These are phyloP conservation scores for Gossypium stocksii DNA, from an alignment of 345 rosid genomes.

Conservation along the genomic window DNA sequence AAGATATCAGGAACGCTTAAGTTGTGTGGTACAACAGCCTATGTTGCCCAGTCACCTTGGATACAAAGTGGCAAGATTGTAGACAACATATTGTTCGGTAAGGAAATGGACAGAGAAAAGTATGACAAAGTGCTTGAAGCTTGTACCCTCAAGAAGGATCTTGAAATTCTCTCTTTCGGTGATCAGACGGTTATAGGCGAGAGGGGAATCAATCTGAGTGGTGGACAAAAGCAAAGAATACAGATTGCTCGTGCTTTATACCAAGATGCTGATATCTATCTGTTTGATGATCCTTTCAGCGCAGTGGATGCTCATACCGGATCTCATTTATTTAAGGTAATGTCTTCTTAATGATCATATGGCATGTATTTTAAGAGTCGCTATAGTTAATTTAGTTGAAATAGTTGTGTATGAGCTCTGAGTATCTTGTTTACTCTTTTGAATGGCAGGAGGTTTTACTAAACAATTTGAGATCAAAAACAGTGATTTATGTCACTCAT, in stretches of 20 bases:
- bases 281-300: conserved; percentile 44
- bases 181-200: conserved; percentile 47
- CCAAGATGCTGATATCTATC: conserved; percentile 40
- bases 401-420: background rate
- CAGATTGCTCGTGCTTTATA: conserved; percentile 43
- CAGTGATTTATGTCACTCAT: conserved; percentile 62
- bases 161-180: conserved; percentile 39
- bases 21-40: conserved; percentile 57
- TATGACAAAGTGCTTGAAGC: conserved; percentile 52
- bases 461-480: conserved; percentile 42
- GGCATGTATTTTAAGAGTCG: background rate
- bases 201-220: conserved; percentile 45
- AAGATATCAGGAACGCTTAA: conserved; percentile 44
- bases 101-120: conserved; percentile 37
- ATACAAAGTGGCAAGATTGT: conserved; percentile 68
- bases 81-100: conserved; percentile 59
- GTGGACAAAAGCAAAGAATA: conserved; percentile 42
- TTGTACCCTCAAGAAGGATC: conserved; percentile 57
- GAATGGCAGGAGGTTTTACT: conserved; percentile 51
- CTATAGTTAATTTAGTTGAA: background rate
- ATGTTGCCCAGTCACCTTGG: conserved; percentile 77
- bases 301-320: conserved; percentile 49
- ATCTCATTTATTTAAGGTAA: conserved; percentile 55
- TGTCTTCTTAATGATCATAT: background rate
- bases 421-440: background rate